Evolutionary conservation across 805 yeast species (phyloP), one percentile per base, ranked within the genome.

Genomic region (Suhomyces emberorum): DNA sequence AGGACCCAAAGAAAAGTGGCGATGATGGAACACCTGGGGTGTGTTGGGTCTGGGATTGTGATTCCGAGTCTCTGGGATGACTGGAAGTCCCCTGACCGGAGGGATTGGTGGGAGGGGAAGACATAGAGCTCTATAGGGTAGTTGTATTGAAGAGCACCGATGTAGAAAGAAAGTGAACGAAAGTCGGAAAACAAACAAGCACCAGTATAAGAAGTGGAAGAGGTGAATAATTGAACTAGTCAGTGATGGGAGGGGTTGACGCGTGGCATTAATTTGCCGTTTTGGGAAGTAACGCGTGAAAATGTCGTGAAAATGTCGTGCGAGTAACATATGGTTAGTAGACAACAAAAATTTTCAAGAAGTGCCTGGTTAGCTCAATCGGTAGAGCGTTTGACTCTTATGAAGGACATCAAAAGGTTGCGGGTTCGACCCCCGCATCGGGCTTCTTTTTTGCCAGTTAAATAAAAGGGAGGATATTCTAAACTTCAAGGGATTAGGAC

Each of bases 1-100:
- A 65, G 32, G 77, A 69, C 23, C 72, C 73, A 52, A 75, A 67
- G 39, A 75, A 74, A 43, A 77, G 65, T 15, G 81, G 81, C 19
- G 81, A 76, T 12, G 80, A 74, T 4, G 81, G 79, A 25, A 73
- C 77, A 4, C 44, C 50, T 0, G 53, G 54, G 11, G 60, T 62
- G 14, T 54, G 56, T 38, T 56, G 65, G 39, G 47, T 54, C 55
- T 54, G 72, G 40, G 56, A 51, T 54, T 54, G 76, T 19, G 57
- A 52, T 55, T 64, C 63, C 5, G 71, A 51, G 8, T 58, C 61
- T 29, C 55, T 50, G 3, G 65, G 54, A 17, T 52, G 55, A 17
- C 51, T 49, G 21, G 57, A 54, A 21, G 55, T 49, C 35, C 59
- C 61, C 23, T 43, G 55, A 54, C 21, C 54, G 24, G 74, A 57